Percentiles rank a stretch among this genome's conserved stretches.
phyloP scores from a whole-genome alignment of 2,329 filamentous ascomycete genomes.

The Torrubiellomyces zombiae region DNA sequence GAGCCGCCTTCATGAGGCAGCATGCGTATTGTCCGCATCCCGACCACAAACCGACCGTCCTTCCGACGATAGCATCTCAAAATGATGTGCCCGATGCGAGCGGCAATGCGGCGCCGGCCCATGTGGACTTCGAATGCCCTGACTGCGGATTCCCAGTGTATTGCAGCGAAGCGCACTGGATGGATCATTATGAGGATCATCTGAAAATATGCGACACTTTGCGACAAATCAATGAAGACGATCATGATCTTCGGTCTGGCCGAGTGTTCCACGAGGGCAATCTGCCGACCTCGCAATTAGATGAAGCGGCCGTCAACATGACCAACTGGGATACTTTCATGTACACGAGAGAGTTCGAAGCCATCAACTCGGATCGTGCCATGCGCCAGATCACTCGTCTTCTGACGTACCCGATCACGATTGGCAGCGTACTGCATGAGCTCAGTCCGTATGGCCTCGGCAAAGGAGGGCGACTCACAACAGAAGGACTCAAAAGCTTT shows the following conservation, averaged over 20 bases:
- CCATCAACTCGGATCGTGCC: constrained; percentile 76
- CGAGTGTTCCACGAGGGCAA: constrained; percentile 88
- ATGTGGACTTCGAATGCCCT: constrained; percentile 87
- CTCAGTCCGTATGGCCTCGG: constrained; percentile 81
- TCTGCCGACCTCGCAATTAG: constrained; percentile 76
- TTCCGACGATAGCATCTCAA: constrained; percentile 47
- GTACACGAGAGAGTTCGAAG: constrained; percentile 80
- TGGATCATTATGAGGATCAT: constrained; percentile 86
- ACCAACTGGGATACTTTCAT: constrained; percentile 97
- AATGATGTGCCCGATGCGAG: constrained; percentile 42
- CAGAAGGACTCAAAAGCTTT: constrained; percentile 84
- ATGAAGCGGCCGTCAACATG: constrained; percentile 90
- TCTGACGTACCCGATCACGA: constrained; percentile 82
- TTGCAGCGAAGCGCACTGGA: constrained; percentile 90
- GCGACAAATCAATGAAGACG: constrained; percentile 90
- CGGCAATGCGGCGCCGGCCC: constrained; percentile 49
- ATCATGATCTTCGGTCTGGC: constrained; percentile 83
- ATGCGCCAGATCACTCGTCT: constrained; percentile 88
- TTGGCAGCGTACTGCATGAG: constrained; percentile 85
- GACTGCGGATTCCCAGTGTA: constrained; percentile 91
- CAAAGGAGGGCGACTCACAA: constrained; percentile 57
- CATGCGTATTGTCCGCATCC: constrained; percentile 91
- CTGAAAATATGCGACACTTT: constrained; percentile 84
- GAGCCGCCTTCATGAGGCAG: constrained; percentile 81
- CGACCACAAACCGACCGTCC: constrained; percentile 60